Evolutionary conservation across 805 yeast species (phyloP).

Genomic region (Jamesozyma rosinii): DNA sequence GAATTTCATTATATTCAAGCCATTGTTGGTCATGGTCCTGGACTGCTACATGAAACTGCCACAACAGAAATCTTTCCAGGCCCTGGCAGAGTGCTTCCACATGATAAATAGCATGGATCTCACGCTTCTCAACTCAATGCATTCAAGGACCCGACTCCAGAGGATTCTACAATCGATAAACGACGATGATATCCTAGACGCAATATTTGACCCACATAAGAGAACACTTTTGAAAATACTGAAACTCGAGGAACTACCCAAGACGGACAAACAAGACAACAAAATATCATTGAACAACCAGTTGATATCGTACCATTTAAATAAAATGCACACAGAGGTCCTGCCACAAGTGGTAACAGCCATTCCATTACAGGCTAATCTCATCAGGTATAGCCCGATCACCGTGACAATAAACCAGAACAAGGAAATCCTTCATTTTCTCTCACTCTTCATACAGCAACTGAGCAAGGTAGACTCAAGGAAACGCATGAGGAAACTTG

Average conservation of each 20-base stretch:
- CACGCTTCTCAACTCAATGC: slow-evolving; percentile 11
- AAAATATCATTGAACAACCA: slow-evolving; percentile 13
- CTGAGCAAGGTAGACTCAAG: slow-evolving; percentile 31
- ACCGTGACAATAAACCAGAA: slow-evolving; percentile 21
- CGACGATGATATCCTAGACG: slow-evolving; percentile 10
- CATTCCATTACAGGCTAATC: slow-evolving; percentile 25
- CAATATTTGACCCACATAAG: slow-evolving; percentile 7
- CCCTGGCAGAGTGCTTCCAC: slow-evolving; percentile 18
- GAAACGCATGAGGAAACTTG: slow-evolving; percentile 32
- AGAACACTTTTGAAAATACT: slow-evolving; percentile 7
- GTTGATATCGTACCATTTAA: slow-evolving; percentile 19
- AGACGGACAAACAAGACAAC: slow-evolving; percentile 16
- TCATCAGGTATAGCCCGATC: slow-evolving; percentile 13
- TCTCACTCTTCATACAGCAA: slow-evolving; percentile 29
- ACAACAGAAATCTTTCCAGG: slow-evolving; percentile 3
- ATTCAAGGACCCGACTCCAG: slow-evolving; percentile 14
- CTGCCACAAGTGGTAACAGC: slow-evolving; percentile 30
- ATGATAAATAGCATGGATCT: slow-evolving; percentile 24
- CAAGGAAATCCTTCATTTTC: slow-evolving; percentile 20
- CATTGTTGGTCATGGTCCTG: slow-evolving; percentile 45
- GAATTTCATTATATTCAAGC: slow-evolving; percentile 50
- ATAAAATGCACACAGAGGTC: slow-evolving; percentile 29
- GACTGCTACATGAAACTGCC: slow-evolving; percentile 27
- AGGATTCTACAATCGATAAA: slow-evolving; percentile 16
- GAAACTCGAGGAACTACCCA: slow-evolving; percentile 8